Evolutionary conservation across 805 yeast genomes (phyloP).

Genomic region (Isabelozyma gotoi): DNA sequence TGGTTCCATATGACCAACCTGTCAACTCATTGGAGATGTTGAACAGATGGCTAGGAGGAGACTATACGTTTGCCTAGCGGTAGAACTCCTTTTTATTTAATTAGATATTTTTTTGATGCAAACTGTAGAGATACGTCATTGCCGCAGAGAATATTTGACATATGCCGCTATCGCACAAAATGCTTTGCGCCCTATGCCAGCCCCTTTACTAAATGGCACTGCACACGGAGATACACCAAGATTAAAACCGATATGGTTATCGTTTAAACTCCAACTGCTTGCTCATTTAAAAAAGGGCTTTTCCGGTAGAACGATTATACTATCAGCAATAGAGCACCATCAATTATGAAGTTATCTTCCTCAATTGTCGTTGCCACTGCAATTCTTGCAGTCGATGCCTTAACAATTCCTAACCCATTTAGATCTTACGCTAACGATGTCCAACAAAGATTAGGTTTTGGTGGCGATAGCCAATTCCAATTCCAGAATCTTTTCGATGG

Average conservation of each 20-base stretch:
- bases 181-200: neutral
- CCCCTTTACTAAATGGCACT: neutral
- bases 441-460: slow-evolving; percentile 18
- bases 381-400: slow-evolving; percentile 16
- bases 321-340: neutral
- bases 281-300: too few relatives aligned
- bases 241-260: too few relatives aligned
- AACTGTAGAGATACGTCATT: too few relatives aligned
- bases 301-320: too few relatives aligned
- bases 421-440: slow-evolving; percentile 7
- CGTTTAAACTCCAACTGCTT: too few relatives aligned
- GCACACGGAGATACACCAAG: too few relatives aligned
- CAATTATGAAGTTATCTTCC: slow-evolving; percentile 8
- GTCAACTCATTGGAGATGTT: slow-evolving; percentile 75
- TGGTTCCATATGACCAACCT: slow-evolving; percentile 93
- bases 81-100: neutral
- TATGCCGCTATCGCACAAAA: too few relatives aligned
- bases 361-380: slow-evolving; percentile 16
- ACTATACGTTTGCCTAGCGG: slow-evolving; percentile 16
- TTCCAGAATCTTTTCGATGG: slow-evolving; percentile 12
- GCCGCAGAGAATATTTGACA: too few relatives aligned
- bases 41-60: slow-evolving; percentile 80
- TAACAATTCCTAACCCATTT: slow-evolving; percentile 20
- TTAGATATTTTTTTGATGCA: too few relatives aligned
- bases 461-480: slow-evolving; percentile 3